Evolutionary conservation across 139 green algal species (phyloP).

Genomic region (Chlorella ohadii): DNA sequence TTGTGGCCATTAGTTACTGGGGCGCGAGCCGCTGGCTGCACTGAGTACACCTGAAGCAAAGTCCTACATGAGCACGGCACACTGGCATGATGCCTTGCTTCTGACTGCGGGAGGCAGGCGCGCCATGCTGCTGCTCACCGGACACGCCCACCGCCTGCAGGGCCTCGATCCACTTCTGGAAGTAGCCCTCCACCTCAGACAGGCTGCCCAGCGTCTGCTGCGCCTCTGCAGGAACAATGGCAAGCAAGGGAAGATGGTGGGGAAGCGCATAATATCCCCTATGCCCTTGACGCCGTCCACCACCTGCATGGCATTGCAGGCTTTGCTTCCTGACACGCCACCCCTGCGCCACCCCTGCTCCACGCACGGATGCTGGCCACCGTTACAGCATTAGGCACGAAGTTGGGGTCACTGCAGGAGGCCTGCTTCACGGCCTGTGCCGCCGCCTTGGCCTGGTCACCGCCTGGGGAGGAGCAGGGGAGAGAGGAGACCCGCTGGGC

Average conservation of each 20-base stretch:
- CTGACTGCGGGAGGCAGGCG: too few relatives aligned
- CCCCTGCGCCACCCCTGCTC: background rate
- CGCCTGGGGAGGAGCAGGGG: background rate
- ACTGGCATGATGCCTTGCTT: too few relatives aligned
- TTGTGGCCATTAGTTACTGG: background rate
- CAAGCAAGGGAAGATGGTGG: too few relatives aligned
- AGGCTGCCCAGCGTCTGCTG: constrained; percentile 5
- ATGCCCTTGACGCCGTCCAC: too few relatives aligned
- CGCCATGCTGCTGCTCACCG: background rate
- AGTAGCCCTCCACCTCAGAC: background rate
- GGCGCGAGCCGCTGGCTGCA: too few relatives aligned
- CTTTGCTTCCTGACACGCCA: too few relatives aligned
- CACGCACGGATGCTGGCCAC: background rate
- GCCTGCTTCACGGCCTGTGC: background rate
- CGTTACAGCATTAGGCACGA: background rate
- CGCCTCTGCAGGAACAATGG: background rate
- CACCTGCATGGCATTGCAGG: too few relatives aligned
- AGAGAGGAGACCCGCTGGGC: too few relatives aligned
- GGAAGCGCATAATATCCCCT: too few relatives aligned
- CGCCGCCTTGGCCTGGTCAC: background rate
- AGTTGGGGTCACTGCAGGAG: background rate
- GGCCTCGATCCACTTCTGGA: background rate
- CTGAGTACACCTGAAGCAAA: too few relatives aligned
- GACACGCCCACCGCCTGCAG: constrained; percentile 8
- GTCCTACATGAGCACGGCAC: too few relatives aligned